Percentiles rank a stretch among this genome's conserved stretches.
Evolutionary conservation across 2,329 filamentous ascomycete species (phyloP).

Genomic region (Tolypocladium tundrense): DNA sequence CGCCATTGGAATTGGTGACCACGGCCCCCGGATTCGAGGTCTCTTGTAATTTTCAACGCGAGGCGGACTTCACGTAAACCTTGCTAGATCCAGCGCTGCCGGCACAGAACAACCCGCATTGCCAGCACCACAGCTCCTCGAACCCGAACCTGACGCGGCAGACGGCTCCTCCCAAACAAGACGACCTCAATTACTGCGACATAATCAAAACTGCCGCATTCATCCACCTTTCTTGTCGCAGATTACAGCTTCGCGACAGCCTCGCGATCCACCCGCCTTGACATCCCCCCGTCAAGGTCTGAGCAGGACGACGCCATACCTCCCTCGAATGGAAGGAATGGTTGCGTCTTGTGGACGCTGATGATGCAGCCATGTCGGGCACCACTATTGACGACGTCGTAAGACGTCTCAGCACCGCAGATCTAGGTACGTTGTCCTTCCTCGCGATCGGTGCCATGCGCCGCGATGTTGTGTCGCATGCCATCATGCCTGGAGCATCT

Average conservation of each 20-base stretch:
- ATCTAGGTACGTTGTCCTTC: constrained; percentile 38
- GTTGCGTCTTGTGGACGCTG: constrained; percentile 24
- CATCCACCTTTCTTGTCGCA: neutral
- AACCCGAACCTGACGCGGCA: neutral
- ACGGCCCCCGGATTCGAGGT: constrained; percentile 26
- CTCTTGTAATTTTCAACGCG: constrained; percentile 29
- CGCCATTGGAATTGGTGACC: constrained; percentile 30
- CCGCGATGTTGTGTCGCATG: neutral
- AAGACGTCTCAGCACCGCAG: constrained; percentile 45
- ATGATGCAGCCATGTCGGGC: constrained; percentile 49
- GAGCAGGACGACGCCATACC: constrained; percentile 9
- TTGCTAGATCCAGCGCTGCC: constrained; percentile 5
- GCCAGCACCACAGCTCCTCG: neutral
- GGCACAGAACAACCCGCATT: neutral
- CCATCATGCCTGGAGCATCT: neutral
- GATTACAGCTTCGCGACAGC: constrained; percentile 7
- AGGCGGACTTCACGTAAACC: neutral
- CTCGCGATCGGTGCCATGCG: neutral
- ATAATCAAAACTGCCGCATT: neutral
- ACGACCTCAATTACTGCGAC: neutral
- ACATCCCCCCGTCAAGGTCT: constrained; percentile 6
- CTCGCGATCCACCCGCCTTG: constrained; percentile 10
- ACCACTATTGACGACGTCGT: constrained; percentile 53
- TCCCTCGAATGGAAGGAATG: constrained; percentile 23
- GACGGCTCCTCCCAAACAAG: neutral